Evolutionary conservation across 768 basidiomycete species (phyloP).

Genomic region (Termitomyces sp.): DNA sequence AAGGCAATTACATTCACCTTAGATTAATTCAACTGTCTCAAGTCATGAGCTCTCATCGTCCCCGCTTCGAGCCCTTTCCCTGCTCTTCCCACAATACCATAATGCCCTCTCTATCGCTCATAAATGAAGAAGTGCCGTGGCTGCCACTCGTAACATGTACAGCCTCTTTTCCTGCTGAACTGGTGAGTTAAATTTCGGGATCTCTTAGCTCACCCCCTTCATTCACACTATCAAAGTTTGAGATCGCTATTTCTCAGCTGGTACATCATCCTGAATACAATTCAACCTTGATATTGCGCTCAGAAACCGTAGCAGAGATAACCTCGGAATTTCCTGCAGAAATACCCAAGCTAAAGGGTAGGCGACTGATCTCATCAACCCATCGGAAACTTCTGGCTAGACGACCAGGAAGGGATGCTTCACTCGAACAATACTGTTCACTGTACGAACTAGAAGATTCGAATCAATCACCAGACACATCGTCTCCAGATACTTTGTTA

Average conservation of each 20-base stretch:
- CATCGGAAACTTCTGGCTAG: constrained; percentile 73
- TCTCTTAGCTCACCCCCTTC: background rate
- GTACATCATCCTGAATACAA: constrained; percentile 92
- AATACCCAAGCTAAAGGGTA: constrained; percentile 36
- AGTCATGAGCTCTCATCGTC: constrained; percentile 12
- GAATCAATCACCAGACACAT: background rate
- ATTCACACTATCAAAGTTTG: constrained; percentile 50
- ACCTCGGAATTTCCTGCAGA: constrained; percentile 28
- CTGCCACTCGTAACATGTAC: constrained; percentile 39
- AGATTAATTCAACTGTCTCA: no score
- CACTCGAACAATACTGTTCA: constrained; percentile 76
- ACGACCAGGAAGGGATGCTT: constrained; percentile 70
- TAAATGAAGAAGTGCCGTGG: constrained; percentile 15
- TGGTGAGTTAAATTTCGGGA: constrained; percentile 29
- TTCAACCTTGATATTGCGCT: constrained; percentile 84
- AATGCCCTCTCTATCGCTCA: constrained; percentile 7
- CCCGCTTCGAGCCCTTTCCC: constrained; percentile 18
- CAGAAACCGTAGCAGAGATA: constrained; percentile 57
- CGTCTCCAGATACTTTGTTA: constrained; percentile 34
- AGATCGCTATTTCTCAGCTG: constrained; percentile 65
- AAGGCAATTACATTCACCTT: background rate
- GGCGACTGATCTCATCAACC: constrained; percentile 45
- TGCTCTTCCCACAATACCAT: constrained; percentile 3
- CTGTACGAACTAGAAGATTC: constrained; percentile 44
- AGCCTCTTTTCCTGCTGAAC: constrained; percentile 37